Conservation (phyloP, 2,329 filamentous ascomycete species). For the Knoxdaviesia capensis region DNA sequence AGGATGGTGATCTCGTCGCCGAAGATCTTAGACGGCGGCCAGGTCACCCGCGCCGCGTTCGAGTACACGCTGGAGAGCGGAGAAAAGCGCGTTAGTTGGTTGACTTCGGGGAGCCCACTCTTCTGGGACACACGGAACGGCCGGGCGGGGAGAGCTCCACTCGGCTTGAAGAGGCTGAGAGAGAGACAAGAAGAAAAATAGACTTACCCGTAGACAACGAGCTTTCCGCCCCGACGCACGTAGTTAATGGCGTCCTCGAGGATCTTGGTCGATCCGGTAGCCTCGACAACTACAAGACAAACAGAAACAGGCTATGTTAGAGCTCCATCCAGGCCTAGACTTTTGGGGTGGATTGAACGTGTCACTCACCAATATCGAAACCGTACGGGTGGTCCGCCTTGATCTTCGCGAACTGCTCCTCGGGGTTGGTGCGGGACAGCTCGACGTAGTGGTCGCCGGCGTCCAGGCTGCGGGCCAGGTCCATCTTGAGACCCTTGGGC, state of each 20-base stretch:
- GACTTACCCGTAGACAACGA: conserved; percentile 41
- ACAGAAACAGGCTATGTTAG: conserved; percentile 5
- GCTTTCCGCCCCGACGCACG: conserved; percentile 48
- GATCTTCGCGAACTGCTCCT: conserved; percentile 39
- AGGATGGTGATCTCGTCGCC: conserved; percentile 50
- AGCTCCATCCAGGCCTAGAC: not conserved
- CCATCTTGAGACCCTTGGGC: conserved; percentile 48
- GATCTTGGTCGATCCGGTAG: conserved; percentile 47
- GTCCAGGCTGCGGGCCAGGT: conserved; percentile 38
- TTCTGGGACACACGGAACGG: too few species aligned
- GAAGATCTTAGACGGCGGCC: conserved; percentile 54
- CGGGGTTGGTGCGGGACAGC: conserved; percentile 31
- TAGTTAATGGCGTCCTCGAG: conserved; percentile 54
- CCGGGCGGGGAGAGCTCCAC: too few species aligned
- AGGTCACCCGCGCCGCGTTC: conserved; percentile 38
- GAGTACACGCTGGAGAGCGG: conserved; percentile 33
- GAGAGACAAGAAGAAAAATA: not conserved
- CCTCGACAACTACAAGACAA: conserved; percentile 33
- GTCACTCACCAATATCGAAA: conserved; percentile 38
- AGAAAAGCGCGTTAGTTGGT: too few species aligned
- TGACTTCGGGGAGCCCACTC: too few species aligned
- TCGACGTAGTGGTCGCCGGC: conserved; percentile 33
- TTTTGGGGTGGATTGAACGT: conserved; percentile 5
- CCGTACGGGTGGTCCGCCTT: conserved; percentile 48
- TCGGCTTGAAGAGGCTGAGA: too few species aligned